Percentiles rank a stretch among this genome's conserved stretches.
Evolutionary conservation across 2,329 filamentous ascomycete species (phyloP).

Genomic region (Graphilbum sp.): DNA sequence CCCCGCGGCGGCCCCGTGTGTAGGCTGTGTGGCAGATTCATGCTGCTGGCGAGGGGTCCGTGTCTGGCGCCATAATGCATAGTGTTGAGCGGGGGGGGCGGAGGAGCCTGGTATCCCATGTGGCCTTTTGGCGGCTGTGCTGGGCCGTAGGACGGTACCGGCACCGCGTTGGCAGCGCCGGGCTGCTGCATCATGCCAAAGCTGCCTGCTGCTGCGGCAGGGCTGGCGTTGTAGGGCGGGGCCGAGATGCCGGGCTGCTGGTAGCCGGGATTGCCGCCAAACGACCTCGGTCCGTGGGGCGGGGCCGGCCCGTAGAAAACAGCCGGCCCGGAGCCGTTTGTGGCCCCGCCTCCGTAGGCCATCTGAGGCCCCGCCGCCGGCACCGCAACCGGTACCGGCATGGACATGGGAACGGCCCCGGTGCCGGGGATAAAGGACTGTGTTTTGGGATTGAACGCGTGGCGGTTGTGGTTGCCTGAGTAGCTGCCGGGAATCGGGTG

Average conservation of each 20-base stretch:
- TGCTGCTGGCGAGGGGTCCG: neutral
- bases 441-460: slow-evolving; percentile 86
- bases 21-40: neutral
- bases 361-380: slow-evolving; percentile 19
- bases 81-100: neutral
- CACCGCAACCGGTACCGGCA: slow-evolving; percentile 21
- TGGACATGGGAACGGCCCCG: slow-evolving; percentile 13
- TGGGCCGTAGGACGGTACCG: slow-evolving; percentile 28
- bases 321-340: too few relatives aligned
- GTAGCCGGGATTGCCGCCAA: slow-evolving; percentile 18
- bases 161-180: slow-evolving; percentile 37
- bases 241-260: slow-evolving; percentile 20
- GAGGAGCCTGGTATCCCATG: neutral
- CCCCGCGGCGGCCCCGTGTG: slow-evolving; percentile 1
- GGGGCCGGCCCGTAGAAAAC: too few relatives aligned
- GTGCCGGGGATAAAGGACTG: slow-evolving; percentile 68
- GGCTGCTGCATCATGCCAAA: slow-evolving; percentile 41
- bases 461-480: slow-evolving; percentile 39
- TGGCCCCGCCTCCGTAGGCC: slow-evolving; percentile 22
- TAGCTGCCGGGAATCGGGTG: slow-evolving; percentile 77
- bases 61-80: slow-evolving; percentile 6
- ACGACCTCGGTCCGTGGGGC: too few relatives aligned
- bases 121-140: neutral
- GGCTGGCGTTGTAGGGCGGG: slow-evolving; percentile 24
- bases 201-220: slow-evolving; percentile 10